Base-by-base conservation (phyloP, 2,329 filamentous ascomycete genomes). In the Sordariomycetes sp. region DNA sequence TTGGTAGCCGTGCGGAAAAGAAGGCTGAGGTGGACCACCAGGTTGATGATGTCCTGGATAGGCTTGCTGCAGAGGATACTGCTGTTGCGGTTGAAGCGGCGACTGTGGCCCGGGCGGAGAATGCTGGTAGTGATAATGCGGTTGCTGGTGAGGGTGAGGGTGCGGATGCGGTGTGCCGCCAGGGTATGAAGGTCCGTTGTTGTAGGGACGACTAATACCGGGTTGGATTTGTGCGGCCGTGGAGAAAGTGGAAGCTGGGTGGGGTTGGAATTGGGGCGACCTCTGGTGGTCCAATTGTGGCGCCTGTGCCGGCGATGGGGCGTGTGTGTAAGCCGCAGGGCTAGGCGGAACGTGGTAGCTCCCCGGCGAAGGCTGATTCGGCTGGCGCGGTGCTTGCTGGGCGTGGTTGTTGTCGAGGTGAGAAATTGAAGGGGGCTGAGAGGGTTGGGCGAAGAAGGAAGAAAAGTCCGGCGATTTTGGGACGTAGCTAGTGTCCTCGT, bases 391-490 rank as follows among this genome's bases (percentile, higher is more conserved):
- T 34, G 34, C 12, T n/a, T 58, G 51, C 34, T 40, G 48, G 28
- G 60, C 59, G 55, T 59, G 34, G 59, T 53, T 46, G 40, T 50
- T 62, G 61, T 52, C 55, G 59, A 63, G 55, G 56, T 55, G 18
- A 40, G 52, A 52, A 43, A 59, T 24, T 20, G 48, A 40, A 46
- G 58, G 58, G 24, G 58, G 40, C 24, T 46, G 46, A 6, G 53
- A 35, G 61, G 70, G 67, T 61, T 54, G 56, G 25, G 77, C 71
- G 65, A 76, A 79, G 69, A 82, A 77, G 60, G 77, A 80, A 60
- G 79, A 82, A 63, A 83, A 75, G 72, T 83, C 79, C 66, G 80
- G 80, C 65, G 79, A 82, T 69, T 77, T 80, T 63, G 80, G 80
- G 63, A 77, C 79, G 71, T 82, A 83, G 61, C 40, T 55, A 5